These are phyloP conservation scores for Russula olivacea DNA, from an alignment of 768 basidiomycete species.

Conservation along the genomic window DNA sequence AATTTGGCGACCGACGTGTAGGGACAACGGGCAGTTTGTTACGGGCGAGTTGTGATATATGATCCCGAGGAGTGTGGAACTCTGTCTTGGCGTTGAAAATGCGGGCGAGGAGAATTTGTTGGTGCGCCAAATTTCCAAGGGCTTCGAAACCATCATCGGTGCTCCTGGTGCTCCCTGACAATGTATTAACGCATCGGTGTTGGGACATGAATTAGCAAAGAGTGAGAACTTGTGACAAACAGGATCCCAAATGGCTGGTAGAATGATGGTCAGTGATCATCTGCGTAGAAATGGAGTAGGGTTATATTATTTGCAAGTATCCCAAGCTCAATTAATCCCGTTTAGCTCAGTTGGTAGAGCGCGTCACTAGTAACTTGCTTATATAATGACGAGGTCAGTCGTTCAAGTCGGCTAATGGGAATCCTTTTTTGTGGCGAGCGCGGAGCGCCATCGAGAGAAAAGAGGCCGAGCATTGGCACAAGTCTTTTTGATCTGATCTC, in stretches of 20 bases:
- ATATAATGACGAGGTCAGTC: slow-evolving; percentile 56
- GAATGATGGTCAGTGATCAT: background rate
- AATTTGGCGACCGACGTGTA: background rate
- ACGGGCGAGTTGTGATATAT: too few species aligned
- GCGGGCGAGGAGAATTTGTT: background rate
- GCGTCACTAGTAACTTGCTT: slow-evolving; percentile 50
- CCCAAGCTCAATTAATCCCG: slow-evolving; percentile 22
- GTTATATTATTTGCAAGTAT: slow-evolving; percentile 1
- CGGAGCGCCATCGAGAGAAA: slow-evolving; percentile 14
- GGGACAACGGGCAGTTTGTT: background rate
- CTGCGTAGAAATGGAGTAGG: background rate
- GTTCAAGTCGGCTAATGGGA: slow-evolving; percentile 50
- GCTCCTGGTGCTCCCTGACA: background rate
- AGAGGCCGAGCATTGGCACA: background rate
- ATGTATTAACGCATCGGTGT: background rate
- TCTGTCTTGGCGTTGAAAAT: background rate
- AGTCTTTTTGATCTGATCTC: slow-evolving; percentile 5
- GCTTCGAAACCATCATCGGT: background rate
- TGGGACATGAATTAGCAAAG: background rate
- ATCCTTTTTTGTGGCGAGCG: slow-evolving; percentile 15
- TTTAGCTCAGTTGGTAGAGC: slow-evolving; percentile 48
- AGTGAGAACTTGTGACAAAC: background rate
- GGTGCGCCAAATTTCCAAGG: background rate
- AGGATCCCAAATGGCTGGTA: background rate
- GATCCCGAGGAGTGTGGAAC: background rate